Percentiles rank a stretch among this genome's conserved stretches.
Conservation (phyloP, 2,329 filamentous ascomycete genomes). For the Fusarium sp. region DNA sequence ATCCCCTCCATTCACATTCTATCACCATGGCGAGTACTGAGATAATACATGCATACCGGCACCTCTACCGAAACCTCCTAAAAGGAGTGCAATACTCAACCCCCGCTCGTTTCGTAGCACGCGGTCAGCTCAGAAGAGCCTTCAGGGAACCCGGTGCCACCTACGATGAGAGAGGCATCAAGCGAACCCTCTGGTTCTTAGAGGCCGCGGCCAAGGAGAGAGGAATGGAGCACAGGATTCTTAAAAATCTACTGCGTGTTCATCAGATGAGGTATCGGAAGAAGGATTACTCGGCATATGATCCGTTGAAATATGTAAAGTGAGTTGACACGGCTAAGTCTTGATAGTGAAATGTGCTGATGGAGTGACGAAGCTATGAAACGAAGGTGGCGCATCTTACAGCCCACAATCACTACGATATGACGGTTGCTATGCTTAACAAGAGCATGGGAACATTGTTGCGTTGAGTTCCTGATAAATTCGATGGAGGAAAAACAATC, state of each 20-base stretch:
- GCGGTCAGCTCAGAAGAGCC: conserved; percentile 67
- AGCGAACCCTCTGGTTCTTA: conserved; percentile 77
- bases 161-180: conserved; percentile 65
- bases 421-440: conserved; percentile 78
- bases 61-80: conserved; percentile 74
- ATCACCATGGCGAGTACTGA: conserved; percentile 49
- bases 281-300: conserved; percentile 7
- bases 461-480: conserved; percentile 47
- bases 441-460: conserved; percentile 76
- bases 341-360: background rate
- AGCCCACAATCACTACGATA: conserved; percentile 72
- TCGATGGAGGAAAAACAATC: background rate
- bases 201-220: conserved; percentile 69
- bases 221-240: conserved; percentile 77
- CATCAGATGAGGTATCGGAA: conserved; percentile 34
- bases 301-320: conserved; percentile 38
- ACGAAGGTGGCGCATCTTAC: conserved; percentile 39
- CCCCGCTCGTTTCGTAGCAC: conserved; percentile 72
- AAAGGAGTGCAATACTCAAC: conserved; percentile 77
- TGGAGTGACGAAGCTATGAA: conserved; percentile 23
- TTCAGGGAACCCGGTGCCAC: conserved; percentile 62
- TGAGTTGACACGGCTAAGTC: conserved; percentile 32
- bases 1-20: background rate
- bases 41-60: conserved; percentile 74
- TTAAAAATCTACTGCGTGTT: conserved; percentile 72